Base-by-base conservation (phyloP, 768 basidiomycete genomes). In the Russula griseocarnosa region DNA sequence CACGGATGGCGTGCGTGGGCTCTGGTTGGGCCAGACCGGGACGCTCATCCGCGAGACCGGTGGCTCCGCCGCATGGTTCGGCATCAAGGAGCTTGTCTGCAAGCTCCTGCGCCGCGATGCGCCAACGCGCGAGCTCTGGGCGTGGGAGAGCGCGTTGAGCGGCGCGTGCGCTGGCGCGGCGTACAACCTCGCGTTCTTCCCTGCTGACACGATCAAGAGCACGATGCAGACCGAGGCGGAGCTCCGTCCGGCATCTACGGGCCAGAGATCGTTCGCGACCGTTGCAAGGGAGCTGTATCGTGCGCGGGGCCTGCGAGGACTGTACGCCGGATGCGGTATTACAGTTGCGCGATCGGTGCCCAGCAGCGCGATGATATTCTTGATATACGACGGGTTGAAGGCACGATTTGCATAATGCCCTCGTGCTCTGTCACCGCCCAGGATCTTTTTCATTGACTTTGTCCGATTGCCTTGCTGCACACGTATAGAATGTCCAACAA, bases 11-110 rank as follows among this genome's bases (percentile, higher is more conserved):
- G 16, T 94, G 4, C 81, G 84, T 16, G 95, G 95, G 6, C 83
- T 98, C n/a, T 98, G 96, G 96, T 82, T 96, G 7, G 96, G 96
- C 2, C 96, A 98, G 69, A 92, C 87, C 0, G 96, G 93, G 7
- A 98, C 94, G 0, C 78, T 98, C 66, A 83, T 98, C 34, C 90
- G 96, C 24, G 96, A 98, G 73, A 92, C 91, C 0, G 95, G 94
- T 11, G 95, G 96, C 5, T 84, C 85, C 5, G 85, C 88, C 0
- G 89, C 92, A 1, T 98, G 96, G 96, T 98, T 98, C 74, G 79
- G 84, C 22, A 83, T 87, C 11, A 97, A 95, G 73, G 94, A 98
- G 73, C 81, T 85, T 65, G 81, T 90, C 22, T 85, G 86, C 18
- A 74, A 81, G 18, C 70, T 75, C 16, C 85, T 97, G 61, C 75